Conservation (phyloP, 129 eudicot genomes). For the Lactuca sativa region DNA sequence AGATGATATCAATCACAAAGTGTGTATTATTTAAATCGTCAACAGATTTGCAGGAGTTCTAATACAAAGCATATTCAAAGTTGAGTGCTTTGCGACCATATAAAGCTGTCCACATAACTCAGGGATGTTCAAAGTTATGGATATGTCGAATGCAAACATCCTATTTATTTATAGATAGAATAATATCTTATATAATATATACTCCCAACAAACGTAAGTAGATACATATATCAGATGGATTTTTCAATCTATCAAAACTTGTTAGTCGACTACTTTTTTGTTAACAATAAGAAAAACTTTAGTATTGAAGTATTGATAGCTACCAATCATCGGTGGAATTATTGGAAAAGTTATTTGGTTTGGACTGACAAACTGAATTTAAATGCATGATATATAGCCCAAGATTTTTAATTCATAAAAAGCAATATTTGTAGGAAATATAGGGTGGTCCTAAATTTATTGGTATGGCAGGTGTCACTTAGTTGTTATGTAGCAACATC, state of each 20-base stretch:
- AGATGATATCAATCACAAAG: too few species aligned
- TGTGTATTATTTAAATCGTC: too few species aligned
- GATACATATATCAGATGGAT: not conserved
- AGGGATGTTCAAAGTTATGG: not conserved
- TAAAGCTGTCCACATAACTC: too few species aligned
- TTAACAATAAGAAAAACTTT: not conserved
- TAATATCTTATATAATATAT: not conserved
- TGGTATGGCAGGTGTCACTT: constrained; percentile 37
- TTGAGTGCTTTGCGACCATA: too few species aligned
- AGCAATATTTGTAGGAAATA: constrained; percentile 10
- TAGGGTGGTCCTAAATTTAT: constrained; percentile 36
- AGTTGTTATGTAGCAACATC: constrained; percentile 44
- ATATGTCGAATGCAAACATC: not conserved
- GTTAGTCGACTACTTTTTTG: not conserved
- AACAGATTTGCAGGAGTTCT: too few species aligned
- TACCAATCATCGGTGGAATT: not conserved
- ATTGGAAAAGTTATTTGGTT: constrained; percentile 1
- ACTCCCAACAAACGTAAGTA: not conserved
- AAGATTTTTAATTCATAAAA: constrained; percentile 10
- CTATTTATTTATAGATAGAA: too few species aligned
- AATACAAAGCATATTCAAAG: too few species aligned
- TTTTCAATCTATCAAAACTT: not conserved
- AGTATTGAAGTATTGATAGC: not conserved
- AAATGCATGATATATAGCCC: constrained; percentile 12
- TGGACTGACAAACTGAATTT: constrained; percentile 13